A percentile compares a stretch with the other conserved stretches of the same genome.
Evolutionary conservation across 305 asterid species (phyloP).

Genomic region (Ajuga reptans): DNA sequence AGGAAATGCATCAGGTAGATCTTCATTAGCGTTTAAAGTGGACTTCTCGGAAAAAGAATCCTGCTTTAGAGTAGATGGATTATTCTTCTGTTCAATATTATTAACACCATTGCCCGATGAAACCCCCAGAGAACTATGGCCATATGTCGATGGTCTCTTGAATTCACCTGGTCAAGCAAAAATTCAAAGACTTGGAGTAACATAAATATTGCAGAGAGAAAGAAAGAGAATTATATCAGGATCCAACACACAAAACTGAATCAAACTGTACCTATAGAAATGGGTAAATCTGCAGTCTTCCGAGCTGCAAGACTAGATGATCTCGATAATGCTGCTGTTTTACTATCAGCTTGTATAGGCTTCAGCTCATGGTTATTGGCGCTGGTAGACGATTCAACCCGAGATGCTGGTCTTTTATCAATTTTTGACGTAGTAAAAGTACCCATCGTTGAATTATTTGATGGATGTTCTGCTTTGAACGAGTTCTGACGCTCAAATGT

Average conservation of each 20-base stretch:
- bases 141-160: conserved; percentile 45
- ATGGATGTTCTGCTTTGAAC: conserved; percentile 42
- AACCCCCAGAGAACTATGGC: conserved; percentile 29
- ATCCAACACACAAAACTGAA: conserved; percentile 20
- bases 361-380: conserved; percentile 37
- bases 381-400: conserved; percentile 34
- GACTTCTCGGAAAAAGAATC: conserved; percentile 42
- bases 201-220: neutral
- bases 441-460: conserved; percentile 28
- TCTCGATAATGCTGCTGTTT: conserved; percentile 40
- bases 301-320: conserved; percentile 55
- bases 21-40: conserved; percentile 35
- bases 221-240: neutral
- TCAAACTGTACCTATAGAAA: conserved; percentile 39
- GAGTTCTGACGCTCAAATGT: conserved; percentile 59
- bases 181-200: conserved; percentile 15
- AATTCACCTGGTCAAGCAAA: conserved; percentile 47
- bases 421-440: conserved; percentile 38
- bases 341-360: conserved; percentile 41
- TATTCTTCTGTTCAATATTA: conserved; percentile 38
- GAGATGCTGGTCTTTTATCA: conserved; percentile 40
- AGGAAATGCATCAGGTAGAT: conserved; percentile 40
- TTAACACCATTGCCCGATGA: conserved; percentile 33
- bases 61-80: conserved; percentile 39
- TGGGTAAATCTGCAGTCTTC: conserved; percentile 37